A percentile compares a stretch with the other conserved stretches of the same genome.
These are phyloP conservation scores for Pseudonitzschia multiseries DNA, from an alignment of 108 stramenopile genomes.

Conservation along the genomic window DNA sequence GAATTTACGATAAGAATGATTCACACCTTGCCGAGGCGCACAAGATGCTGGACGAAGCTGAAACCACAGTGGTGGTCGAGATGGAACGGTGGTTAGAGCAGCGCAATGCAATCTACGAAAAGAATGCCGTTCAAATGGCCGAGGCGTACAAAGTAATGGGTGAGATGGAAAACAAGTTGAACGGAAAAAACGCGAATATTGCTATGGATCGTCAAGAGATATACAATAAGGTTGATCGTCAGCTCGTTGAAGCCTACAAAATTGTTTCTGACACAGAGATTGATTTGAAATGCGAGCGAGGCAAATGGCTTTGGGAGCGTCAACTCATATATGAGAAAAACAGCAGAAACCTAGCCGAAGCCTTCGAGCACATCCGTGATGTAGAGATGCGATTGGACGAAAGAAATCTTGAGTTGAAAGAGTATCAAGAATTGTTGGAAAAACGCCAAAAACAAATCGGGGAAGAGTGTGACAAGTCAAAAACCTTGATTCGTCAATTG, in stretches of 20 bases:
- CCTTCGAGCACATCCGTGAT: background rate
- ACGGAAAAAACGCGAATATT: background rate
- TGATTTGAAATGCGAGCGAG: background rate
- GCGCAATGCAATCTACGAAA: slow-evolving; percentile 7
- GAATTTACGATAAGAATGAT: slow-evolving; percentile 4
- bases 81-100: slow-evolving; percentile 9
- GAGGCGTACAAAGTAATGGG: slow-evolving; percentile 38
- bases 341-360: background rate
- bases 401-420: background rate
- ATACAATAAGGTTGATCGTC: background rate
- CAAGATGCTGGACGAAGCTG: slow-evolving; percentile 1
- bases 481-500: slow-evolving; percentile 5
- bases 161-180: slow-evolving; percentile 19
- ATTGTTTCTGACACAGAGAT: slow-evolving; percentile 2
- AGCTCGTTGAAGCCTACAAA: slow-evolving; percentile 10
- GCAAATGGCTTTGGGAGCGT: slow-evolving; percentile 3
- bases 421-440: background rate
- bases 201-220: background rate
- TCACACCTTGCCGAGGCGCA: background rate
- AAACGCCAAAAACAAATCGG: background rate
- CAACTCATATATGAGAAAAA: slow-evolving; percentile 3
- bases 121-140: slow-evolving; percentile 22
- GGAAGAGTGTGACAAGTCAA: slow-evolving; percentile 13
- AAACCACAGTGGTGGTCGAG: background rate
- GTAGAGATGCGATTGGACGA: background rate